Conservation (phyloP, 768 basidiomycete species). For the Podaxis carcinomalis region DNA sequence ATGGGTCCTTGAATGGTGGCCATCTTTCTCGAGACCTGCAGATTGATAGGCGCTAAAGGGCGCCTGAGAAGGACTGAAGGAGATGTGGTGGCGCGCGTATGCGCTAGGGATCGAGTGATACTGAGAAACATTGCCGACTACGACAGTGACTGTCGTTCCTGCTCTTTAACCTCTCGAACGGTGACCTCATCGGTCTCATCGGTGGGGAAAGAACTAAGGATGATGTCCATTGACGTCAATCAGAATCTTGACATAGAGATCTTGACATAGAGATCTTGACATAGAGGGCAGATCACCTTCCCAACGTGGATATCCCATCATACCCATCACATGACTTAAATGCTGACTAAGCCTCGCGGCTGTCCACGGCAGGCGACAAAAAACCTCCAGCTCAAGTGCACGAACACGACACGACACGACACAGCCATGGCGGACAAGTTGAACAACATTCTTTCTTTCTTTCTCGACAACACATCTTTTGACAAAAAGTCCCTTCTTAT, state of each 20-base stretch:
- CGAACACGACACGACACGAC: not conserved
- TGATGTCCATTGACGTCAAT: too few relatives aligned
- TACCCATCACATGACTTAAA: not conserved
- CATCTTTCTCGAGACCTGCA: not conserved
- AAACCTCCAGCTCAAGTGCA: not conserved
- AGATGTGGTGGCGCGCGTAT: not conserved
- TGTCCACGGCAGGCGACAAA: not conserved
- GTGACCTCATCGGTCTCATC: not conserved
- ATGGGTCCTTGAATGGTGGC: not conserved
- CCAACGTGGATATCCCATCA: too few relatives aligned
- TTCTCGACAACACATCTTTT: slow-evolving; percentile 43
- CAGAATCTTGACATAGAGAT: too few relatives aligned
- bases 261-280: too few relatives aligned
- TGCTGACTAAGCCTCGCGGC: not conserved
- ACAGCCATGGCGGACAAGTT: slow-evolving; percentile 2
- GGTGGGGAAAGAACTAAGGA: not conserved
- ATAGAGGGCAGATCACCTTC: too few relatives aligned
- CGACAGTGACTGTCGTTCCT: not conserved
- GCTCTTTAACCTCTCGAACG: not conserved
- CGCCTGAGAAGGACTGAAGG: not conserved
- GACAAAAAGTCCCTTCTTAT: slow-evolving; percentile 62
- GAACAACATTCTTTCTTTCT: not conserved
- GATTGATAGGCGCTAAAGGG: not conserved
- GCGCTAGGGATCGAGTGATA: not conserved
- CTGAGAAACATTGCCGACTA: not conserved